Base-by-base conservation (phyloP, 371 early-diverging fungal genomes). In the Mortierella sp. region DNA sequence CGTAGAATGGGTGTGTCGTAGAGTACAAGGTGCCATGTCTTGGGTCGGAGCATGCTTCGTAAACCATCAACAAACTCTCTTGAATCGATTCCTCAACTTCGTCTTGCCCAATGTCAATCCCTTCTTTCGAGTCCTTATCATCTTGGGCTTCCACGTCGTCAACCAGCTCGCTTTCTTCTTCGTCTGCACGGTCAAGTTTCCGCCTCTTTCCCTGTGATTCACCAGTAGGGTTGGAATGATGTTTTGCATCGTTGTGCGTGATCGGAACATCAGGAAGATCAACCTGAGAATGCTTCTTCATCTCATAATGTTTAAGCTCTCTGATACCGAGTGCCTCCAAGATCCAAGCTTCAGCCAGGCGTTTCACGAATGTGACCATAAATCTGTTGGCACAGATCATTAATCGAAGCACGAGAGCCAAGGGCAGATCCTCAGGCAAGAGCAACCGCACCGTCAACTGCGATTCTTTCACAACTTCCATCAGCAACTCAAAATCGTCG, bases 261-360 rank as follows among this genome's bases (percentile, higher is more conserved):
- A 20, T 20, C n/a, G n/a, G n/a, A 2, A 20, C 49, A 20, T 49
- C 49, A 4, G 49, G 0, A 49, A 20, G 3, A 20, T 49, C 49
- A 49, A 16, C 49, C 16, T 49, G n/a, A 49, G 49, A 20, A 4
- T 49, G 49, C n/a, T 49, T 16, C 49, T 24, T 20, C 28, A 40
- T 22, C 3, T 69, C 61, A 24, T 67, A 72, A 10, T 39, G 28
- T 12, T 58, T 68, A 24, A 66, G n/a, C 40, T 78, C 78, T 58
- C 59, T 57, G 20, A 26, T 28, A 1, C 59, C 28, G 1, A 79
- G 57, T 18, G 61, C 30, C 1, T 60, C 5, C 54, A 79, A 28
- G 28, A 79, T 72, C 80, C 80, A 79, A 1, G 28, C n/a, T 39
- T 79, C 72, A 4, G 75, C 75, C 47, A 79, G 63, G 0, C 80